Conservation (phyloP, 2,329 filamentous ascomycete genomes). For the Passalora sequoiae region DNA sequence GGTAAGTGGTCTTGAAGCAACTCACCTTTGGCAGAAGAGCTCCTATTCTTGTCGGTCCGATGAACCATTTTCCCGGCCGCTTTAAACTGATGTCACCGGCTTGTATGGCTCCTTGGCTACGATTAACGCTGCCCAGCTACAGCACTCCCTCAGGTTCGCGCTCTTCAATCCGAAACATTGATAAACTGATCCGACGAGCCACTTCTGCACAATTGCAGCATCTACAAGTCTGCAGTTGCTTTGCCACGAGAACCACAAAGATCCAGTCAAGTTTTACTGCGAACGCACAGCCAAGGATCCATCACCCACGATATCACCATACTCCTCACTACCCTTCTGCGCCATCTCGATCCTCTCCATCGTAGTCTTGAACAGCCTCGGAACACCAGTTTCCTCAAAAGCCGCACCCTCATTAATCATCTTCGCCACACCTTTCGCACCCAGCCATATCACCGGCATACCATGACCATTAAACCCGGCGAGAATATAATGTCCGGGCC, state of each 20-base stretch:
- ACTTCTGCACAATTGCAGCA: no score
- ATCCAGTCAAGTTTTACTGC: not conserved
- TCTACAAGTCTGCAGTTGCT: not conserved
- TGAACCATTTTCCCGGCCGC: no score
- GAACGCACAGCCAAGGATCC: slow-evolving; percentile 4
- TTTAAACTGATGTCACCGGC: no score
- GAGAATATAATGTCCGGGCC: slow-evolving; percentile 12
- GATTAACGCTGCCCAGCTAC: no score
- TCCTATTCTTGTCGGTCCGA: no score
- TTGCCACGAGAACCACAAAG: not conserved
- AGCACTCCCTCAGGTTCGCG: no score
- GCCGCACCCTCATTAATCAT: slow-evolving; percentile 31
- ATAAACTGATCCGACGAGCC: no score
- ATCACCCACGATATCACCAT: slow-evolving; percentile 19
- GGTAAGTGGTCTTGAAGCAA: no score
- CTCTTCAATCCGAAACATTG: no score
- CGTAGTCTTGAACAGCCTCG: slow-evolving; percentile 17
- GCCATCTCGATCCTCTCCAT: slow-evolving; percentile 16
- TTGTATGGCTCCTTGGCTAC: no score
- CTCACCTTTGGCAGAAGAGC: no score
- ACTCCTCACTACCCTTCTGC: slow-evolving; percentile 13
- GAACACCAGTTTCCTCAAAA: slow-evolving; percentile 16
- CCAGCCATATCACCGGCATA: slow-evolving; percentile 45
- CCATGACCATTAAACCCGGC: slow-evolving; percentile 37
- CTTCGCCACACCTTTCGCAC: slow-evolving; percentile 38